Conservation (phyloP, 202 grass and related monocot genomes). For the Bolboschoenoplectus hybrid region DNA sequence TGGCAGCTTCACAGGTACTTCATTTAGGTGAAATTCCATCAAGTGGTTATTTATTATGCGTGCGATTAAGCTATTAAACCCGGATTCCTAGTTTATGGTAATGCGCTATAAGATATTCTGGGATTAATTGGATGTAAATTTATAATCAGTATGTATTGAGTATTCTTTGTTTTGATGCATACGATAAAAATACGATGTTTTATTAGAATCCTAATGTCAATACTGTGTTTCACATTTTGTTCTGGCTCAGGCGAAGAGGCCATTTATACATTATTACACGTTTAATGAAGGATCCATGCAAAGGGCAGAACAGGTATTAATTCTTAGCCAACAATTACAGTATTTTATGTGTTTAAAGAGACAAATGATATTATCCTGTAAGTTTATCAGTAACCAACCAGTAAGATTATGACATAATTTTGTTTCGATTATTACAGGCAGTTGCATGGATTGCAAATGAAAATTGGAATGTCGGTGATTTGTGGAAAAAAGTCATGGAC, state of each 20-base stretch:
- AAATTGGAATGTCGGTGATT: conserved; percentile 63
- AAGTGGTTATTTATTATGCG: neutral
- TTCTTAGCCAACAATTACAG: neutral
- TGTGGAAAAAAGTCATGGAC: conserved; percentile 70
- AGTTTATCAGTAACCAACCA: neutral
- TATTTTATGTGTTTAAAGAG: neutral
- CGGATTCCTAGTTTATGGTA: conserved; percentile 47
- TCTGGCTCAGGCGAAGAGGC: conserved; percentile 56
- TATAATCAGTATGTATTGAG: neutral
- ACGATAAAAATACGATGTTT: too few species aligned
- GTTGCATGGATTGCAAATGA: conserved; percentile 57
- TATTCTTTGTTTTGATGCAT: neutral
- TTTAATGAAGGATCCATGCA: conserved; percentile 56
- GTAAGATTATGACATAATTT: neutral
- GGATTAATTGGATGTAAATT: conserved; percentile 34
- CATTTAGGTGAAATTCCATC: neutral
- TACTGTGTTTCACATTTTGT: conserved; percentile 2
- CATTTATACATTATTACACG: conserved; percentile 86
- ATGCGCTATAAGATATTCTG: conserved; percentile 59
- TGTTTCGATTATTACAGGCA: conserved; percentile 39
- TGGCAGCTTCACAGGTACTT: conserved; percentile 83
- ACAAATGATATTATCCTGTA: neutral
- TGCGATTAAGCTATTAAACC: neutral
- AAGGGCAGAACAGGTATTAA: conserved; percentile 68
- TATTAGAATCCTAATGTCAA: too few species aligned